Base-by-base conservation (phyloP, 768 basidiomycete genomes). In the Trametes cingulata region DNA sequence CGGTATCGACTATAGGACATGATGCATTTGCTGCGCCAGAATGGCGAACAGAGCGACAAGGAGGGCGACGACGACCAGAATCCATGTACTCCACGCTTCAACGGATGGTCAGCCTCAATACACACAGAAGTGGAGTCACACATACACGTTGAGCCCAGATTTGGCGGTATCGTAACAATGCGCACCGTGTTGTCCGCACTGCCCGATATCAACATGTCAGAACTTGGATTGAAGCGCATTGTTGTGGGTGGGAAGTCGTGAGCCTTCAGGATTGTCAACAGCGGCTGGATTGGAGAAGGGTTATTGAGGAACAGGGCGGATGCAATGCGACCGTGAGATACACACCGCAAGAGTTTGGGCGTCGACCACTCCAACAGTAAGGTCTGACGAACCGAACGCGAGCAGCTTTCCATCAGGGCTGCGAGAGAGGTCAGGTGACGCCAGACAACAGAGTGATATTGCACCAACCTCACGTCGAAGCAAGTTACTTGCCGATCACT, bases 191-290 rank as follows among this genome's bases (percentile, higher is more conserved):
- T 94, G 75, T 98, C 96, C 8, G 92, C 90, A 66, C 94, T 94
- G 17, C 91, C 95, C 6, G 93, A 93, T 19, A 95, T 83, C 3
- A 99, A 80, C 13, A 95, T 65, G n/a, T 80, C 84, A 13, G 88
- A 86, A 6, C 85, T 79, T 1, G 94, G 88, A 70, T 90, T 96
- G 80, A 99, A 99, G 59, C 83, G 84, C 56, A 99, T 74, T 4
- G 90, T 86, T 1, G 97, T 98, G 6, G 92, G 85, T 4, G 97
- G 91, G 72, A 98, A 94, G 60, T 95, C 94, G 73, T 98, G 96
- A 0, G 97, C 91, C 73, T 91, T 92, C 58, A 98, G 78, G 62
- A 99, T 97, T 19, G 87, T 87, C 29, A 93, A 74, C 13, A 93
- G 71, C 1, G 95, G 95, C 95, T 98, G 67, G n/a, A 66, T 20